phyloP scores from a whole-genome alignment of 352 stramenopile species.

The Phytopythium boreale region DNA sequence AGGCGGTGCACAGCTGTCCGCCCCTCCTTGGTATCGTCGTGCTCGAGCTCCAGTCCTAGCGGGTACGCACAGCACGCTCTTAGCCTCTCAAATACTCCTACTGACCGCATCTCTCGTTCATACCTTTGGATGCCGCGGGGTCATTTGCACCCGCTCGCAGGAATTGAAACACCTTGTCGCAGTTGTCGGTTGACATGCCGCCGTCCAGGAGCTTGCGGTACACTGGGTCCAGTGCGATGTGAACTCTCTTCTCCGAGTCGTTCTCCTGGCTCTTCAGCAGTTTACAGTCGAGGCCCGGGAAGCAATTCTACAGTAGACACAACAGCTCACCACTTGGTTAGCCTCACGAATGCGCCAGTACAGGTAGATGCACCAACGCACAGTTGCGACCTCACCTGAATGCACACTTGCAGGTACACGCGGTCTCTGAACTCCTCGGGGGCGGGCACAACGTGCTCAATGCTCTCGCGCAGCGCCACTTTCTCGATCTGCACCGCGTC shows the following conservation, averaged over 20 bases:
- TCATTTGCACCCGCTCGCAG: conserved; percentile 53
- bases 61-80: neutral
- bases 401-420: conserved; percentile 68
- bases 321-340: neutral
- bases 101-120: neutral
- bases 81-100: neutral
- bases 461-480: conserved; percentile 17
- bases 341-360: no score
- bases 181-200: conserved; percentile 48
- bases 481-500: conserved; percentile 13
- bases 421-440: conserved; percentile 53
- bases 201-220: conserved; percentile 66
- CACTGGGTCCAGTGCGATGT: conserved; percentile 57
- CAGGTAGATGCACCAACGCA: no score
- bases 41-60: conserved; percentile 44
- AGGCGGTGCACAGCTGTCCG: conserved; percentile 59
- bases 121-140: conserved; percentile 31
- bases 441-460: conserved; percentile 26
- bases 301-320: conserved; percentile 52
- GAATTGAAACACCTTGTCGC: conserved; percentile 43
- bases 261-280: conserved; percentile 22
- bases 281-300: conserved; percentile 64
- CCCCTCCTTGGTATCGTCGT: conserved; percentile 63
- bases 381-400: conserved; percentile 53
- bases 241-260: conserved; percentile 24